These are phyloP conservation scores for Scedosporium aurantiacum DNA, from an alignment of 2,329 filamentous ascomycete genomes.

Conservation along the genomic window DNA sequence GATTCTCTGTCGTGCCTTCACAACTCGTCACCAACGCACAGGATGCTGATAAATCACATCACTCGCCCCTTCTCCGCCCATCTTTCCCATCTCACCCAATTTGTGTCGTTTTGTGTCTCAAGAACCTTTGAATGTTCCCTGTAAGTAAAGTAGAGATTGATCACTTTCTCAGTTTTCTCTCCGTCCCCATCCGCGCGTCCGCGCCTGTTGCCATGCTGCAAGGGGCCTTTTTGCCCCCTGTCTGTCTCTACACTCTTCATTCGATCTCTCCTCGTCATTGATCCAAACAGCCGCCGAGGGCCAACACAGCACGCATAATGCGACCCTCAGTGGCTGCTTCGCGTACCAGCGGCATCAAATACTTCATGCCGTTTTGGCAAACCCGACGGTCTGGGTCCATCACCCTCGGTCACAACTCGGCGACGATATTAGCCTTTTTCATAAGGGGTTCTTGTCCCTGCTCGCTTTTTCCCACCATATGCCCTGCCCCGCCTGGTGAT, in stretches of 20 bases:
- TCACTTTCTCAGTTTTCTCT: neutral
- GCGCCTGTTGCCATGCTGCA: neutral
- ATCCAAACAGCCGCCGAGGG: neutral
- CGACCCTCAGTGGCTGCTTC: neutral
- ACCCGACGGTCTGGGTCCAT: slow-evolving; percentile 3
- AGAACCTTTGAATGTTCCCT: neutral
- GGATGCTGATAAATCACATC: neutral
- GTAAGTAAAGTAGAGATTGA: neutral
- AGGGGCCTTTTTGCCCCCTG: neutral
- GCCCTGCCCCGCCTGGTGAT: neutral
- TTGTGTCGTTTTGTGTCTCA: neutral
- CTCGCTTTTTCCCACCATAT: neutral
- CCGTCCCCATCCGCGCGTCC: neutral
- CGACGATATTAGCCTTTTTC: neutral
- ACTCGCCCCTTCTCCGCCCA: neutral
- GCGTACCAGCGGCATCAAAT: neutral
- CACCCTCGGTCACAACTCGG: slow-evolving; percentile 2
- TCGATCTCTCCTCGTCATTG: neutral
- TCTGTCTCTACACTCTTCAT: too few relatives aligned
- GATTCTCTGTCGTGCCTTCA: neutral
- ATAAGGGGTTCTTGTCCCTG: neutral
- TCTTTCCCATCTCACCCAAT: neutral
- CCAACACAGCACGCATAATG: neutral
- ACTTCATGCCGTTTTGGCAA: neutral
- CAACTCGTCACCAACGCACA: neutral